These are phyloP conservation scores for Lathyrus tuberosus DNA, from an alignment of 306 rosid species.

Conservation along the genomic window DNA sequence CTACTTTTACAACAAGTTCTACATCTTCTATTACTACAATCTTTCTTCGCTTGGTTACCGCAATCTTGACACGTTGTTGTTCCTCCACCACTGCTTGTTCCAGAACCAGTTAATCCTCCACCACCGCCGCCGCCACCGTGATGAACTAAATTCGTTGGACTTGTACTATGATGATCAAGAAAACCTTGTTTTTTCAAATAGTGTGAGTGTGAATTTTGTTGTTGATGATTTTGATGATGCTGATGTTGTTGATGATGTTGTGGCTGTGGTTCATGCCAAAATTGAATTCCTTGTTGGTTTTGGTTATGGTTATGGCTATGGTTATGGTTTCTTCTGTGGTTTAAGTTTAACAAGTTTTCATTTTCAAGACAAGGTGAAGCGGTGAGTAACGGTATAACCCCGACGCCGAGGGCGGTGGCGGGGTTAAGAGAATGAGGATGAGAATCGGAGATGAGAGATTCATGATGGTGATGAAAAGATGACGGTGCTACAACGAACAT, in stretches of 20 bases:
- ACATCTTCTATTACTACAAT: conserved; percentile 77
- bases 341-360: conserved; percentile 15
- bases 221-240: background rate
- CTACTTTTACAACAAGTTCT: conserved; percentile 95
- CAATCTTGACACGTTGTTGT: conserved; percentile 86
- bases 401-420: conserved; percentile 85
- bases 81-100: conserved; percentile 41
- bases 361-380: conserved; percentile 56
- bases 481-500: conserved; percentile 74
- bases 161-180: conserved; percentile 40
- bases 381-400: conserved; percentile 74
- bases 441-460: conserved; percentile 45
- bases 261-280: conserved; percentile 68
- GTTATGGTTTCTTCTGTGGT: conserved; percentile 38
- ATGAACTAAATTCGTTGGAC: conserved; percentile 42
- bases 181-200: conserved; percentile 58
- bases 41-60: conserved; percentile 96
- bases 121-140: conserved; percentile 11
- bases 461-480: conserved; percentile 46
- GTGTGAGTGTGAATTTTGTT: conserved; percentile 17
- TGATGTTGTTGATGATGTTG: conserved; percentile 32
- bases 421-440: conserved; percentile 64
- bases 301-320: conserved; percentile 40
- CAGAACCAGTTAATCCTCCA: conserved; percentile 43
- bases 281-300: conserved; percentile 60